These are phyloP conservation scores for Alternaria rosae DNA, from an alignment of 2,329 filamentous ascomycete genomes.

Conservation along the genomic window DNA sequence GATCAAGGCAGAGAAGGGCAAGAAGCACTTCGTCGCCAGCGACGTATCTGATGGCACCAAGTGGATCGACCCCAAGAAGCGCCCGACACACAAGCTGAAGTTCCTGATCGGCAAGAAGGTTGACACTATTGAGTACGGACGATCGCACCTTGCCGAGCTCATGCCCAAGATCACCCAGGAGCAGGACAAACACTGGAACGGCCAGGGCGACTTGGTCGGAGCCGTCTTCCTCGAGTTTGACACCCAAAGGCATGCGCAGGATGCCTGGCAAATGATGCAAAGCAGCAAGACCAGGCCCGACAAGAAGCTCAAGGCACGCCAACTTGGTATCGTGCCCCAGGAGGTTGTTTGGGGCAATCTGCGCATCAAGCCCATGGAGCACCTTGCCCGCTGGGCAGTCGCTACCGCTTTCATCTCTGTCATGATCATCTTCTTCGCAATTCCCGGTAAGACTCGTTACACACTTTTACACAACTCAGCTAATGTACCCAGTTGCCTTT, in stretches of 20 bases:
- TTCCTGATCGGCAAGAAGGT: conserved; percentile 54
- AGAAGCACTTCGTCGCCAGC: conserved; percentile 54
- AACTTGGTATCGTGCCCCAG: conserved; percentile 54
- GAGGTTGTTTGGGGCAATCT: conserved; percentile 59
- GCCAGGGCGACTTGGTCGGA: conserved; percentile 71
- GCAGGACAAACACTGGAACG: conserved; percentile 71
- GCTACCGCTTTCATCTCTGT: conserved; percentile 51
- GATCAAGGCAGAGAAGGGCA: conserved; percentile 66
- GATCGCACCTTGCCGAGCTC: conserved; percentile 75
- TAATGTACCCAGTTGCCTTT: conserved; percentile 46
- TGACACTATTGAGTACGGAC: conserved; percentile 85
- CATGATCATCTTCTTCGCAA: conserved; percentile 56
- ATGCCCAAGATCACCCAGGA: conserved; percentile 73
- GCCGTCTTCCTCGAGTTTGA: conserved; percentile 90
- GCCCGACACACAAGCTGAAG: conserved; percentile 52
- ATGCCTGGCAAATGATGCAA: conserved; percentile 74
- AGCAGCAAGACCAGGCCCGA: conserved; percentile 44
- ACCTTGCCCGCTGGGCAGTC: conserved; percentile 38
- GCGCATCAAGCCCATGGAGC: conserved; percentile 46
- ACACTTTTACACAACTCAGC: background rate
- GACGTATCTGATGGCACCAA: conserved; percentile 53
- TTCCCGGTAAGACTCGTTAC: conserved; percentile 40
- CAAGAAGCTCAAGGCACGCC: conserved; percentile 49
- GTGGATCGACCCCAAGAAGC: conserved; percentile 52
- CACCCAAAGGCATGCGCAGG: conserved; percentile 81